Evolutionary conservation across 2,329 filamentous ascomycete species (phyloP).

Genomic region (Colletotrichum paranaense): DNA sequence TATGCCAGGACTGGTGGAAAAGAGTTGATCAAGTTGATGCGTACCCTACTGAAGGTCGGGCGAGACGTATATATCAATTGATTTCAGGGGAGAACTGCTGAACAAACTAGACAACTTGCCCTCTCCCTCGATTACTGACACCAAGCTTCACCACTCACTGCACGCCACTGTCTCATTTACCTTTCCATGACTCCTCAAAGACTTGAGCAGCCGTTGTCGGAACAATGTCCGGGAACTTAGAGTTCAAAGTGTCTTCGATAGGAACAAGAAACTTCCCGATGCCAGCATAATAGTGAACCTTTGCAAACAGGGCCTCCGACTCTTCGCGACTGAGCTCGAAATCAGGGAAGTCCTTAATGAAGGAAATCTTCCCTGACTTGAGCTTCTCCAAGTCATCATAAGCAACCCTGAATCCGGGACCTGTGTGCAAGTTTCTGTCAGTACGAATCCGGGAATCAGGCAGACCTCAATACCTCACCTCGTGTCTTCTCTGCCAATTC

Average conservation of each 20-base stretch:
- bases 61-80: too few relatives aligned
- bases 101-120: background rate
- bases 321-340: conserved; percentile 36
- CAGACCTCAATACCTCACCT: background rate
- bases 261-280: conserved; percentile 37
- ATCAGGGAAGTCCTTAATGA: conserved; percentile 36
- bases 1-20: background rate
- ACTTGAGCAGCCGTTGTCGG: conserved; percentile 39
- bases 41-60: too few relatives aligned
- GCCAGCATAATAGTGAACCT: conserved; percentile 38
- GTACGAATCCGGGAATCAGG: too few relatives aligned
- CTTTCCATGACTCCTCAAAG: conserved; percentile 31
- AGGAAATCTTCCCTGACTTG: conserved; percentile 40
- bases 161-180: background rate
- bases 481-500: conserved; percentile 44
- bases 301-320: conserved; percentile 37
- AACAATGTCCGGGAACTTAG: conserved; percentile 43
- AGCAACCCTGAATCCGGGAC: conserved; percentile 1
- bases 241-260: conserved; percentile 38
- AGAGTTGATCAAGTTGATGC: background rate
- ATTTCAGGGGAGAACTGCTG: background rate
- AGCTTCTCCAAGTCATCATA: conserved; percentile 37
- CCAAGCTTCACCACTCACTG: background rate
- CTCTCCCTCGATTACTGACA: too few relatives aligned
- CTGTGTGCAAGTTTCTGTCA: background rate